A percentile compares a stretch with the other conserved stretches of the same genome.
phyloP scores from a whole-genome alignment of 139 green algal genomes.

The Pedinophyceae sp. region DNA sequence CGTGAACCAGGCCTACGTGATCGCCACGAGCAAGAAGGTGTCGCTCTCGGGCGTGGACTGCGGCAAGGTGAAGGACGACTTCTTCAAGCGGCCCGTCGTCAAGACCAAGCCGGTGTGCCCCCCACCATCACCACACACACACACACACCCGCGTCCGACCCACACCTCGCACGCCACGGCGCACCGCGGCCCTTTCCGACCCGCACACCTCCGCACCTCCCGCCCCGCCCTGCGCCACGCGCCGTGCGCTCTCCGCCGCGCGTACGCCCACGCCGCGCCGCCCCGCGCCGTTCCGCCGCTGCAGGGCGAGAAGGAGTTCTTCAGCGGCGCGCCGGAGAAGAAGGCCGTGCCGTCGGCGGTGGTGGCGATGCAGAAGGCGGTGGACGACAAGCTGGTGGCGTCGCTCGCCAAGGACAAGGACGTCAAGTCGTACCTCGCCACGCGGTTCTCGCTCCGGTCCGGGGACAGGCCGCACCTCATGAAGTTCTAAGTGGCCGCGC shows the following conservation, averaged over 20 bases:
- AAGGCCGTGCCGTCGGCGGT: slow-evolving; percentile 63
- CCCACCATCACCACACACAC: too few species aligned
- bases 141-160: too few species aligned
- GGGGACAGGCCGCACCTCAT: slow-evolving; percentile 91
- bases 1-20: slow-evolving; percentile 94
- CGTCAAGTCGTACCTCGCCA: slow-evolving; percentile 64
- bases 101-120: slow-evolving; percentile 55
- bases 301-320: slow-evolving; percentile 73
- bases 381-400: slow-evolving; percentile 41
- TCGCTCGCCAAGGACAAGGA: slow-evolving; percentile 4
- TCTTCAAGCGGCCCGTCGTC: slow-evolving; percentile 75
- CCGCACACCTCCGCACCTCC: too few species aligned
- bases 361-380: slow-evolving; percentile 78
- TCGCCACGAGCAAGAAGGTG: slow-evolving; percentile 92
- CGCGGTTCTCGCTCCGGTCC: slow-evolving; percentile 73
- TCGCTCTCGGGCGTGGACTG: slow-evolving; percentile 24
- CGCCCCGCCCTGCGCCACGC: too few species aligned
- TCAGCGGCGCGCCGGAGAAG: slow-evolving; percentile 44
- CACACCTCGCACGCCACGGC: too few species aligned
- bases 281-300: too few species aligned
- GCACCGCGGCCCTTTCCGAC: too few species aligned
- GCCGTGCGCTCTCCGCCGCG: too few species aligned
- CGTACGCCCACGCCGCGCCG: too few species aligned
- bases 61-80: slow-evolving; percentile 42
- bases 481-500: slow-evolving; percentile 69